These are phyloP conservation scores for Elongisporangium undulatum DNA, from an alignment of 352 stramenopile genomes.

Conservation along the genomic window DNA sequence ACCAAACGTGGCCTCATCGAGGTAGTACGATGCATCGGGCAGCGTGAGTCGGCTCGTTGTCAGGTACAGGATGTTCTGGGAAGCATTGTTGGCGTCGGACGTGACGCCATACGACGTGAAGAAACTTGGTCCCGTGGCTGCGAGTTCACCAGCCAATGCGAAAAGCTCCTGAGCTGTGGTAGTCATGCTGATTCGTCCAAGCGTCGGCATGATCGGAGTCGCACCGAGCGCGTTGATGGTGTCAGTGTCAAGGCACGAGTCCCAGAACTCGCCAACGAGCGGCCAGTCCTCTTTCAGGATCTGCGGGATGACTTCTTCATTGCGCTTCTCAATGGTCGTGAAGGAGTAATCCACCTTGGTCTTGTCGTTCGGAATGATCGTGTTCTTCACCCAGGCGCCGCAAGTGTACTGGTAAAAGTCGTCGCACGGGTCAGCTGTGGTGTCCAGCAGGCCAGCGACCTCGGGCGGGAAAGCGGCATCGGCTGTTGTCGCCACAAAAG, in stretches of 20 bases:
- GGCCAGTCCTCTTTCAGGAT: constrained; percentile 63
- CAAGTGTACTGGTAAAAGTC: constrained; percentile 81
- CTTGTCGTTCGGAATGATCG: constrained; percentile 32
- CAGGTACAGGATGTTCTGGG: constrained; percentile 1
- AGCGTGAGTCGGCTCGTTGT: neutral
- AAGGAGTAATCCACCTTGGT: constrained; percentile 30
- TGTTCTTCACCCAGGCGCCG: constrained; percentile 38
- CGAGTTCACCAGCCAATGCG: neutral
- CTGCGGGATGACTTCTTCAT: constrained; percentile 34
- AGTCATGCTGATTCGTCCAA: constrained; percentile 6
- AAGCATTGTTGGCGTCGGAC: constrained; percentile 7
- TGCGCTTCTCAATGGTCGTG: constrained; percentile 23
- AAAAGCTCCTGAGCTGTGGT: constrained; percentile 1
- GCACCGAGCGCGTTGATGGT: constrained; percentile 35
- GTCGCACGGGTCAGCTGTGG: constrained; percentile 39
- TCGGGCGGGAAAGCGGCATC: constrained; percentile 22
- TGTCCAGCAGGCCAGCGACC: constrained; percentile 44
- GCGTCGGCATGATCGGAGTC: neutral
- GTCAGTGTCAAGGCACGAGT: constrained; percentile 62
- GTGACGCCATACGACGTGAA: neutral
- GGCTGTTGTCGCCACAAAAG: neutral
- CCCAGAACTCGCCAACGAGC: constrained; percentile 47
- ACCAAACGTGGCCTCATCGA: constrained; percentile 2
- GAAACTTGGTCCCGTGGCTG: neutral
- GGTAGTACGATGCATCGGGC: constrained; percentile 3